A percentile compares a stretch with the other conserved stretches of the same genome.
phyloP scores from a whole-genome alignment of 2,329 filamentous ascomycete species.

The Elsinoe australis region DNA sequence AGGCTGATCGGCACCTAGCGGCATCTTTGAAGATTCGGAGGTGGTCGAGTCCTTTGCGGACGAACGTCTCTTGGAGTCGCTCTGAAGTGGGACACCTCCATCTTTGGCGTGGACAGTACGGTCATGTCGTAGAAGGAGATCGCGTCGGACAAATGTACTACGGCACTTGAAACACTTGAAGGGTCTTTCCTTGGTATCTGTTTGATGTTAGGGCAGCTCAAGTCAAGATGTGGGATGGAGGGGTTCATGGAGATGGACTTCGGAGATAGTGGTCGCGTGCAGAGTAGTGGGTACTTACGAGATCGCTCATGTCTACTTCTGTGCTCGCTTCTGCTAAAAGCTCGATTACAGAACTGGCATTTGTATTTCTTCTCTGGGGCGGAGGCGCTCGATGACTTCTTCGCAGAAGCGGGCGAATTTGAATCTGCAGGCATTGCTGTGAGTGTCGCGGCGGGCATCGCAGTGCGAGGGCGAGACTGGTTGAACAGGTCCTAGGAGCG shows the following conservation, averaged over 20 bases:
- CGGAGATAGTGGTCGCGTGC: slow-evolving; percentile 7
- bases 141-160: slow-evolving; percentile 95
- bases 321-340: slow-evolving; percentile 96
- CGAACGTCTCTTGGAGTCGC: slow-evolving; percentile 77
- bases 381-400: slow-evolving; percentile 55
- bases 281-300: slow-evolving; percentile 59
- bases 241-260: neutral
- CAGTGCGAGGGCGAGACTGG: slow-evolving; percentile 17
- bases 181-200: slow-evolving; percentile 96
- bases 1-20: slow-evolving; percentile 73
- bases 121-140: slow-evolving; percentile 92
- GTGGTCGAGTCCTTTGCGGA: slow-evolving; percentile 52
- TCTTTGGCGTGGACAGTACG: slow-evolving; percentile 98
- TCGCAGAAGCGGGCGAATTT: slow-evolving; percentile 61
- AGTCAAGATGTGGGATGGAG: neutral
- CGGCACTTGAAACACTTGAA: slow-evolving; percentile 99
- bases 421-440: slow-evolving; percentile 54
- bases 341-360: slow-evolving; percentile 96
- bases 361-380: slow-evolving; percentile 98
- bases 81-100: slow-evolving; percentile 85
- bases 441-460: slow-evolving; percentile 61
- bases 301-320: slow-evolving; percentile 94
- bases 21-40: slow-evolving; percentile 62
- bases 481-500: slow-evolving; percentile 21
- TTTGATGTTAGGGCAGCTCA: slow-evolving; percentile 16